Conservation (phyloP, 768 basidiomycete genomes). For the Rhodotorula sphaerocarpa region DNA sequence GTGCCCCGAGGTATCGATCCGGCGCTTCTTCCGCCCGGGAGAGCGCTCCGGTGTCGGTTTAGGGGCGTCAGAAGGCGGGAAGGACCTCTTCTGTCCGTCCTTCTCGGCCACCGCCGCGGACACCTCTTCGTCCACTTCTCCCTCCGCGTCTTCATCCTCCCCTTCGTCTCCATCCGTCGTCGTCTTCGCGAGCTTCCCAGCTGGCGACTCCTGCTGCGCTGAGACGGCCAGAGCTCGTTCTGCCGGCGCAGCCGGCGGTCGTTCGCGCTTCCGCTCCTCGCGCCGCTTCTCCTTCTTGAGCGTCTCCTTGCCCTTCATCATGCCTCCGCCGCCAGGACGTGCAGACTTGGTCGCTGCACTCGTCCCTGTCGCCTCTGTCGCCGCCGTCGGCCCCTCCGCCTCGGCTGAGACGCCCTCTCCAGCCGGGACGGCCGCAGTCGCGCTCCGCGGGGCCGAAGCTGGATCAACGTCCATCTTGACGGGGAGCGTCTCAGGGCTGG, state of each 20-base stretch:
- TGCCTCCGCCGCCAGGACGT: conserved; percentile 15
- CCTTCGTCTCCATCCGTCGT: background rate
- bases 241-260: too few species aligned
- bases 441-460: background rate
- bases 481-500: conserved; percentile 13
- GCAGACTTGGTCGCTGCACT: background rate
- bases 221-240: too few species aligned
- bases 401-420: background rate
- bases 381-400: background rate
- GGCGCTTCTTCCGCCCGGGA: background rate
- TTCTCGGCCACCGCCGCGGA: too few species aligned
- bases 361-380: background rate
- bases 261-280: background rate
- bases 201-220: too few species aligned
- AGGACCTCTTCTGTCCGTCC: background rate
- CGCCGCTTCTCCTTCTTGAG: conserved; percentile 23
- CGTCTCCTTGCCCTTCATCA: conserved; percentile 31
- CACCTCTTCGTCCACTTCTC: background rate
- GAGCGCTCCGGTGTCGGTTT: background rate
- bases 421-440: background rate
- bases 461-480: background rate
- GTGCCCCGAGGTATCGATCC: background rate
- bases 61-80: background rate
- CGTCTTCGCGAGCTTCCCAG: too few species aligned
- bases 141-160: background rate